phyloP scores from a whole-genome alignment of 345 rosid genomes.

The Diplotaxis tenuifolia region DNA sequence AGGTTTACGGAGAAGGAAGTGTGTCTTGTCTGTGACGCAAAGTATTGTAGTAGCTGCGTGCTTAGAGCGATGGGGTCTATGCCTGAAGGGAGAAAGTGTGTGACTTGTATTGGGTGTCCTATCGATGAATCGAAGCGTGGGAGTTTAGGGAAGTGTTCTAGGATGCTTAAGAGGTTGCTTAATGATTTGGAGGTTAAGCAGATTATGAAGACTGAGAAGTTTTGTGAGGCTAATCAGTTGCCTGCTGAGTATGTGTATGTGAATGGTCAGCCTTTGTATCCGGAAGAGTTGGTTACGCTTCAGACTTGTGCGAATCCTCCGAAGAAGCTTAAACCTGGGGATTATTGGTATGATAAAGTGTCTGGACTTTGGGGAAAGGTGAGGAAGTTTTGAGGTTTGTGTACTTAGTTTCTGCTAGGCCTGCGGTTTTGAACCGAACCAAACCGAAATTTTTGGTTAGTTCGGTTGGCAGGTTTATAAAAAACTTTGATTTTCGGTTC shows the following conservation, averaged over 20 bases:
- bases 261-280: conserved; percentile 76
- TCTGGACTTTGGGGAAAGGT: conserved; percentile 99
- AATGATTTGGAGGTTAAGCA: conserved; percentile 90
- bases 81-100: conserved; percentile 99
- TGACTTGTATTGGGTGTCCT: conserved; percentile 79
- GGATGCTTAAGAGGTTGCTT: conserved; percentile 88
- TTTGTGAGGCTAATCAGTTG: conserved; percentile 87
- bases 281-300: conserved; percentile 73
- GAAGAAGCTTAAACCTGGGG: conserved; percentile 88
- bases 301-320: conserved; percentile 86
- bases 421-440: no score
- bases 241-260: conserved; percentile 84
- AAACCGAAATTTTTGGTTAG: no score
- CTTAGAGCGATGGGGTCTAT: conserved; percentile 99
- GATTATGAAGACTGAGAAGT: conserved; percentile 91
- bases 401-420: neutral
- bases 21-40: conserved; percentile 93
- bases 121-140: conserved; percentile 76
- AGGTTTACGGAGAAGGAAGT: conserved; percentile 95
- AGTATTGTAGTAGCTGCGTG: conserved; percentile 85
- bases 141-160: conserved; percentile 82
- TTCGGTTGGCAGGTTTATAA: no score
- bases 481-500: no score
- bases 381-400: conserved; percentile 22
- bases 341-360: conserved; percentile 98